Conservation (phyloP, 2,329 filamentous ascomycete genomes). For the Curvularia lunata region DNA sequence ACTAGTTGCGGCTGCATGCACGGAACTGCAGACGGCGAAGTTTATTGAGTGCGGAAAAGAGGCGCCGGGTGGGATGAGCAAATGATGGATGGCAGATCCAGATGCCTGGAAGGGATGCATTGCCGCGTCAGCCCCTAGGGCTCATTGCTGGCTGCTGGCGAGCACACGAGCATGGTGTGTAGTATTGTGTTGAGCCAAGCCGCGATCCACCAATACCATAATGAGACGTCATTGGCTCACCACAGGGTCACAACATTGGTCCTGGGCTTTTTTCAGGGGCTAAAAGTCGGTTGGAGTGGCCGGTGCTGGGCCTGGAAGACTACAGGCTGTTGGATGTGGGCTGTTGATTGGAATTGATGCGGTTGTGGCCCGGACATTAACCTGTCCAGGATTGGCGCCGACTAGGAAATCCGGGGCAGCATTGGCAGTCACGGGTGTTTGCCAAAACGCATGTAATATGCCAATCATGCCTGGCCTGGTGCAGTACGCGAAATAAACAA, state of each 20-base stretch:
- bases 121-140: constrained; percentile 3
- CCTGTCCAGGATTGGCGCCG: constrained; percentile 25
- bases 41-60: constrained; percentile 10
- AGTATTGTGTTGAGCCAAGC: constrained; percentile 28
- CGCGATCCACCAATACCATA: constrained; percentile 7
- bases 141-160: background rate
- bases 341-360: constrained; percentile 23
- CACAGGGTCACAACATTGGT: constrained; percentile 26
- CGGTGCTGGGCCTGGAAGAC: constrained; percentile 30
- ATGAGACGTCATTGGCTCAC: constrained; percentile 27
- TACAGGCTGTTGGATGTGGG: constrained; percentile 17
- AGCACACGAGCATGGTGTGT: constrained; percentile 14
- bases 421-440: constrained; percentile 15
- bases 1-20: constrained; percentile 14
- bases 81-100: background rate
- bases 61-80: constrained; percentile 1
- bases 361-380: constrained; percentile 28
- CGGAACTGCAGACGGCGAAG: constrained; percentile 4
- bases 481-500: background rate
- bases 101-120: constrained; percentile 3
- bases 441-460: constrained; percentile 8
- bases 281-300: constrained; percentile 27
- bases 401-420: constrained; percentile 32
- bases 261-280: constrained; percentile 19
- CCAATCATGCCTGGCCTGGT: background rate